phyloP scores from a whole-genome alignment of 2,329 filamentous ascomycete species.

The Graphilbum ipis-grandicollis region DNA sequence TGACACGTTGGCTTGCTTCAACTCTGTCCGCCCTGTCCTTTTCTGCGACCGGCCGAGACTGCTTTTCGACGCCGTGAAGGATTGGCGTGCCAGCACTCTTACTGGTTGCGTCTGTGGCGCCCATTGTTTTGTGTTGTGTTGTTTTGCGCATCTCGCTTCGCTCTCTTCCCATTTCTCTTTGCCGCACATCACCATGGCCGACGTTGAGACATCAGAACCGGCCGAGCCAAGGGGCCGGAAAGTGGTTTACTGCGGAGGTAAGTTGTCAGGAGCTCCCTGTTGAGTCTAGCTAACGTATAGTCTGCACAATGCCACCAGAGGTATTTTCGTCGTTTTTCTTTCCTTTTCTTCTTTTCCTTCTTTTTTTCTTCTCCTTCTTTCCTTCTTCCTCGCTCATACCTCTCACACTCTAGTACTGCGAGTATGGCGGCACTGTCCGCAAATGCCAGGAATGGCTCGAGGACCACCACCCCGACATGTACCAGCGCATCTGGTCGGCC shows the following conservation, averaged over 20 bases:
- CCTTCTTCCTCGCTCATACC: background rate
- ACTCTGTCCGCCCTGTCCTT: too few species aligned
- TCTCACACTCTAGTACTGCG: conserved; percentile 52
- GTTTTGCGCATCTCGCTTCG: too few species aligned
- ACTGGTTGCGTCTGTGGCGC: too few species aligned
- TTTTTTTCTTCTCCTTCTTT: too few species aligned
- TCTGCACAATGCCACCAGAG: conserved; percentile 49
- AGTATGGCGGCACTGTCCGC: conserved; percentile 89
- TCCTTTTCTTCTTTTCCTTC: too few species aligned
- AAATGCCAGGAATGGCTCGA: conserved; percentile 97
- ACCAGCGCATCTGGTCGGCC: conserved; percentile 67
- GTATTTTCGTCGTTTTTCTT: too few species aligned
- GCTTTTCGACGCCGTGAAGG: too few species aligned
- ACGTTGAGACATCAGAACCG: conserved; percentile 27
- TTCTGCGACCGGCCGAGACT: too few species aligned
- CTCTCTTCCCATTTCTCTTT: background rate
- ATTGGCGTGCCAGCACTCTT: too few species aligned
- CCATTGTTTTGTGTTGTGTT: too few species aligned
- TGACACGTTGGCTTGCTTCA: too few species aligned
- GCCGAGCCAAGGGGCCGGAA: conserved; percentile 31
- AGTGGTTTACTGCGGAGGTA: conserved; percentile 42
- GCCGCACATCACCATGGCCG: conserved; percentile 26
- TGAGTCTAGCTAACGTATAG: conserved; percentile 18
- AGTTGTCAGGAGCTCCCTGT: background rate
- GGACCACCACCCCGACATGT: conserved; percentile 54